Evolutionary conservation across 345 rosid genomes (phyloP).

Genomic region (Nephelium lappaceum): DNA sequence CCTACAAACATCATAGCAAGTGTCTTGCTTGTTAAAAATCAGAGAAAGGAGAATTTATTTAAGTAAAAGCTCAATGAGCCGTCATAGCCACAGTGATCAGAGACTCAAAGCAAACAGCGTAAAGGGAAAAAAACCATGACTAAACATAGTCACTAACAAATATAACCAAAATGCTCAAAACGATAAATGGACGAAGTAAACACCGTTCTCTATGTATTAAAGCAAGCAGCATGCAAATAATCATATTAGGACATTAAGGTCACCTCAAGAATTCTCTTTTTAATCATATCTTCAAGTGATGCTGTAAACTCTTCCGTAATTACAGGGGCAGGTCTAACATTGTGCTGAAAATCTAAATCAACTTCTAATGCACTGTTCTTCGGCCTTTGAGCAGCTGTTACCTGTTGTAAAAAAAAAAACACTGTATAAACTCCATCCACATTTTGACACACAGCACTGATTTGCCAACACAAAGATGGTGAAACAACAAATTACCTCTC

Average conservation of each 20-base stretch:
- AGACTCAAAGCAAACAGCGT: background rate
- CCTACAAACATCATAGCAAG: conserved; percentile 46
- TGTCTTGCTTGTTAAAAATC: background rate
- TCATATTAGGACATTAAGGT: conserved; percentile 3
- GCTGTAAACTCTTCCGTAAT: conserved; percentile 94
- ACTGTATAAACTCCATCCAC: background rate
- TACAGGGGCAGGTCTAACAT: conserved; percentile 87
- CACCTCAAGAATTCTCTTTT: conserved; percentile 78
- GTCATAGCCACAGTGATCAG: background rate
- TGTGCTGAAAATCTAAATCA: conserved; percentile 96
- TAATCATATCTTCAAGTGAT: conserved; percentile 84
- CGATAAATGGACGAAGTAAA: background rate
- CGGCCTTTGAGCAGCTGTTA: conserved; percentile 87
- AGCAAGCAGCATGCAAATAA: background rate
- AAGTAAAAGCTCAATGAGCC: background rate
- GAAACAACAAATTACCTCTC: conserved; percentile 64
- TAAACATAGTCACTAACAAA: background rate
- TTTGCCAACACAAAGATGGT: background rate
- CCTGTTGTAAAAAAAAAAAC: conserved; percentile 41
- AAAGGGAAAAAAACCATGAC: background rate
- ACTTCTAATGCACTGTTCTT: conserved; percentile 94
- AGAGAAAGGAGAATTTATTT: background rate
- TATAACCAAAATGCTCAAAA: background rate
- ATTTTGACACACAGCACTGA: background rate
- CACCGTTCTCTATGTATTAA: background rate